These are phyloP conservation scores for Catunica adiposa DNA, from an alignment of 2,329 filamentous ascomycete species.

Conservation along the genomic window DNA sequence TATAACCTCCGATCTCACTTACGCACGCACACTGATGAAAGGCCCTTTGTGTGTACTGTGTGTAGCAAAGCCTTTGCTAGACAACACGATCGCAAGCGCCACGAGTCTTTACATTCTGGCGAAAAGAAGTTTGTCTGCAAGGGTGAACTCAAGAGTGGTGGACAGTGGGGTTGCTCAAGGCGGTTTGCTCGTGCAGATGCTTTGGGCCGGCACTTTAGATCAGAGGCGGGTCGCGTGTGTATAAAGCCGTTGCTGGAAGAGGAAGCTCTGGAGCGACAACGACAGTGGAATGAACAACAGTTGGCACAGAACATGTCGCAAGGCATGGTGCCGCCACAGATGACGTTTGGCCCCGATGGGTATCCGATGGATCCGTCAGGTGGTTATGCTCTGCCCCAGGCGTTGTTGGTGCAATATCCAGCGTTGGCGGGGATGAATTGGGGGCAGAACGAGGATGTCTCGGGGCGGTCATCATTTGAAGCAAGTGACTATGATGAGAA, in stretches of 20 bases:
- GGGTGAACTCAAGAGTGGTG: conserved; percentile 67
- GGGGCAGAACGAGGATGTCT: conserved; percentile 58
- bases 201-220: conserved; percentile 83
- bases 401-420: conserved; percentile 80
- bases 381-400: conserved; percentile 62
- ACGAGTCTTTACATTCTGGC: conserved; percentile 87
- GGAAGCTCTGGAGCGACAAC: conserved; percentile 69
- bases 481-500: conserved; percentile 61
- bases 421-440: conserved; percentile 83
- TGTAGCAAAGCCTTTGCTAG: conserved; percentile 95
- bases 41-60: conserved; percentile 91
- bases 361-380: conserved; percentile 40
- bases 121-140: conserved; percentile 99
- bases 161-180: conserved; percentile 82
- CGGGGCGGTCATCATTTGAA: conserved; percentile 66
- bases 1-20: conserved; percentile 94
- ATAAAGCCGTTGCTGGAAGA: conserved; percentile 96
- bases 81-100: conserved; percentile 91
- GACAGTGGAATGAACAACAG: conserved; percentile 55
- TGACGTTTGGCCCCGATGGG: conserved; percentile 42
- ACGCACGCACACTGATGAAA: conserved; percentile 90
- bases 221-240: conserved; percentile 85
- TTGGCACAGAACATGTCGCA: conserved; percentile 44
- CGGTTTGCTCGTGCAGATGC: conserved; percentile 92
- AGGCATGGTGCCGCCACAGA: conserved; percentile 26